These are phyloP conservation scores for Ballota nigra DNA, from an alignment of 257 asterid species.

Conservation along the genomic window DNA sequence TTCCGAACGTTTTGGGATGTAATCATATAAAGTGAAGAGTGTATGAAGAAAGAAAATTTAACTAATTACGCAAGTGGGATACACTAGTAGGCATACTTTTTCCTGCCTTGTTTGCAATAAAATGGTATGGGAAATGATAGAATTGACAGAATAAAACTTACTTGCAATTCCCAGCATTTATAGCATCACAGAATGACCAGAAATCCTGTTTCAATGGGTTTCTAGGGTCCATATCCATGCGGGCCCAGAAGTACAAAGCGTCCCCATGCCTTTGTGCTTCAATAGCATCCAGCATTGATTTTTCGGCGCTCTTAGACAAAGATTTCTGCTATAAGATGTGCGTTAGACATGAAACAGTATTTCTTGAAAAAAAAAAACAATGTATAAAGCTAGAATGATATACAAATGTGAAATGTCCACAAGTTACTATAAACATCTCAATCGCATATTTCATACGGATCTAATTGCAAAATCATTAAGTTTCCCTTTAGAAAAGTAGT, in stretches of 20 bases:
- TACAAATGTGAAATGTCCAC: too few relatives aligned
- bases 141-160: conserved; percentile 36
- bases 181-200: conserved; percentile 95
- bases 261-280: conserved; percentile 78
- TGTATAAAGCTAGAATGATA: not conserved
- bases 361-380: conserved; percentile 1
- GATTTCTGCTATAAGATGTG: conserved; percentile 51
- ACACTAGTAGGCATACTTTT: not conserved
- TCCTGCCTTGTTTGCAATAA: conserved; percentile 1
- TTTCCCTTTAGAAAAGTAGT: not conserved
- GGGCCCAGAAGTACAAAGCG: conserved; percentile 83
- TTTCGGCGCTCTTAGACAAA: conserved; percentile 76
- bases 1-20: not conserved
- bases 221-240: conserved; percentile 69
- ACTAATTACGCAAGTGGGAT: not conserved
- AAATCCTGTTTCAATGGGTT: conserved; percentile 61
- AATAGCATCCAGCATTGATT: conserved; percentile 58
- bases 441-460: too few relatives aligned
- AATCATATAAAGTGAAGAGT: not conserved
- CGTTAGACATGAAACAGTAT: conserved; percentile 16
- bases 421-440: too few relatives aligned
- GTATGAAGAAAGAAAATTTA: not conserved
- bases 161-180: conserved; percentile 96
- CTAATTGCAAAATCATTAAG: not conserved
- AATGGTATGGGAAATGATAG: not conserved